Base-by-base conservation (phyloP, 192 early-diverging fungal species). In the Backusella westeae region DNA sequence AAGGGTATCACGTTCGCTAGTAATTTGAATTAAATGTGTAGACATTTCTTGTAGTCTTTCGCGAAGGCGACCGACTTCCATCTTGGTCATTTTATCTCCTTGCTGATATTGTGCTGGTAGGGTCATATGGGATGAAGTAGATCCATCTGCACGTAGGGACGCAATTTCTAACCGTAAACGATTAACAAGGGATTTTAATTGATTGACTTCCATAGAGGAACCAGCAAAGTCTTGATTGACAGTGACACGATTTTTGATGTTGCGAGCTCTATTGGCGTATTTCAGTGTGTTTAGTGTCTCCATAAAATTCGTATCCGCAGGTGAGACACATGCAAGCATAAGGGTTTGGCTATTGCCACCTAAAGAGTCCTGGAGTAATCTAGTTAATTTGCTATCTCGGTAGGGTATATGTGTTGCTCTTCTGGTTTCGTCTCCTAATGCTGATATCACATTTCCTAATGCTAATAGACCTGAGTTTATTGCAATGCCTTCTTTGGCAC, bases 391-490 rank as follows among this genome's bases (percentile, higher is more conserved):
- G 15, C 91, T 93, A 81, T 99, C 97, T 81, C 98, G 92, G 74
- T 98, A 99, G 10, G 98, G 98, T 21, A 99, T 89, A 73, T 98
- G 95, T 21, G 86, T 85, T 7, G 84, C 85, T 38, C 5, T 85
- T 44, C 89, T 84, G 7, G 88, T 67, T 75, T 89, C 84, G 75
- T 97, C 97, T 38, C 95, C 95, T 14, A 99, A 87, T 1, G 97
- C 98, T 35, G 91, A 93, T 39, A 99, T 99, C 32, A 96, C 96
- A 85, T 98, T 99, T 35, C 97, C 97, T 10, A 99, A 89, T 4
- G 97, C 96, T 68, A 98, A 81, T 32, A 98, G 86, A 10, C 96
- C 96, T 46, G 95, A 91, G 80, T 98, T 99, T 84, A 98, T 99
- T 2, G 95, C 92, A 65, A 98, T 98, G 39, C 97, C 97, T 83